phyloP scores from a whole-genome alignment of 2,329 filamentous ascomycete genomes.

The Paecilomyces variotii region DNA sequence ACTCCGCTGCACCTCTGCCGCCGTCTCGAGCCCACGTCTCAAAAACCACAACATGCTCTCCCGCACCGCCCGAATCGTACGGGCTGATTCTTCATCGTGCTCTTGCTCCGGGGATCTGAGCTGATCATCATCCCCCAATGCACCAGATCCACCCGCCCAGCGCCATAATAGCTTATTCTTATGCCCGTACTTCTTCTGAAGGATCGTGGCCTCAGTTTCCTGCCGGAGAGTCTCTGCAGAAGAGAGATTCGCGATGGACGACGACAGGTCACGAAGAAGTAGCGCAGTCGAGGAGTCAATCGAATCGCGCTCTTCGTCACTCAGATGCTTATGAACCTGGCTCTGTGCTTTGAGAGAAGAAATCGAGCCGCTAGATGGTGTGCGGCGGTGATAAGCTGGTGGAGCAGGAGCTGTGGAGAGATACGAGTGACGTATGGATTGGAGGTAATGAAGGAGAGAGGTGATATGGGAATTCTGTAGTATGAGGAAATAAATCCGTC shows the following conservation, averaged over 20 bases:
- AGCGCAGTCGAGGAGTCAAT: constrained; percentile 83
- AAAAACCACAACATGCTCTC: constrained; percentile 81
- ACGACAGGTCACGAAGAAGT: constrained; percentile 76
- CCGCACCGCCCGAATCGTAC: constrained; percentile 60
- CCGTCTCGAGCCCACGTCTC: constrained; percentile 65
- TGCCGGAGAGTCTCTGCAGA: constrained; percentile 76
- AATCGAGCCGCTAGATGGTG: constrained; percentile 36
- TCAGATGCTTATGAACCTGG: constrained; percentile 57
- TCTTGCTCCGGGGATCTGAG: constrained; percentile 60
- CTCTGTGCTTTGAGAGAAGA: constrained; percentile 20
- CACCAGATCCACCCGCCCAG: constrained; percentile 52
- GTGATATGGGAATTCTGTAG: constrained; percentile 73
- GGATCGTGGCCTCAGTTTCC: constrained; percentile 62
- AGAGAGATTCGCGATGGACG: constrained; percentile 68
- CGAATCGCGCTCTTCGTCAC: constrained; percentile 72
- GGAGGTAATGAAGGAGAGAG: constrained; percentile 71
- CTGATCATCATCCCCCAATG: constrained; percentile 35
- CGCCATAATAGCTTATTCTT: constrained; percentile 50
- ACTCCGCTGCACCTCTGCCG: constrained; percentile 67
- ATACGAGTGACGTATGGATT: constrained; percentile 79
- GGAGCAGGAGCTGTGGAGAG: constrained; percentile 70
- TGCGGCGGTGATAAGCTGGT: constrained; percentile 33
- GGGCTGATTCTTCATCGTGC: constrained; percentile 61
- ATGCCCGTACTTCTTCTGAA: constrained; percentile 63
- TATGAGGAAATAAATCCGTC: background rate